phyloP scores from a whole-genome alignment of 371 early-diverging fungal genomes.

The Lichtheimia hyalospora region DNA sequence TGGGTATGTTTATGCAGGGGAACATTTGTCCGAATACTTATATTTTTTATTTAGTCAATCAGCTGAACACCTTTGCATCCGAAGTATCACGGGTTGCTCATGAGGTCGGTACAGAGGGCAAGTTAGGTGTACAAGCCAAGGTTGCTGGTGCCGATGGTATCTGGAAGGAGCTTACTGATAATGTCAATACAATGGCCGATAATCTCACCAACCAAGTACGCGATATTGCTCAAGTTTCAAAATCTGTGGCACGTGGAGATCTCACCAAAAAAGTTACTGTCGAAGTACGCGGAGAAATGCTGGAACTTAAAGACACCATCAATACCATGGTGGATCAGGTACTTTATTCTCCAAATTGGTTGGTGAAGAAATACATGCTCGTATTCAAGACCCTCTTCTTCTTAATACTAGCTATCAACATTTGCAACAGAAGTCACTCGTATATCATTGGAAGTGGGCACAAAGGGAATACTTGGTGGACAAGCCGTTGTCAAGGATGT shows the following conservation, averaged over 20 bases:
- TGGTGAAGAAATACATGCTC: no score
- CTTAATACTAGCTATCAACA: conserved; percentile 24
- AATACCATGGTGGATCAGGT: conserved; percentile 58
- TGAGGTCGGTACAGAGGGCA: conserved; percentile 36
- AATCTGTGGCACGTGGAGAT: conserved; percentile 49
- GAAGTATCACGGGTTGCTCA: conserved; percentile 43
- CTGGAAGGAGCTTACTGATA: conserved; percentile 61
- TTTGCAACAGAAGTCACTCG: conserved; percentile 66
- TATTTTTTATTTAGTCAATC: conserved; percentile 20
- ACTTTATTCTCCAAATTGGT: conserved; percentile 3
- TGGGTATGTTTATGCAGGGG: conserved; percentile 46
- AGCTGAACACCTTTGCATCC: conserved; percentile 33
- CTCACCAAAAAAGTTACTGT: conserved; percentile 42
- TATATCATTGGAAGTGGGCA: conserved; percentile 65
- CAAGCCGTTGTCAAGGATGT: conserved; percentile 58
- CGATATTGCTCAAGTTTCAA: conserved; percentile 47
- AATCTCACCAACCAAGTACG: conserved; percentile 54
- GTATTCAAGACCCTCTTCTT: conserved; percentile 1
- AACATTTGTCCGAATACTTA: neutral
- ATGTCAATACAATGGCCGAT: conserved; percentile 43
- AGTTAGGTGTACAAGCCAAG: conserved; percentile 28
- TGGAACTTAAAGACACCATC: conserved; percentile 51
- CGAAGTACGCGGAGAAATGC: conserved; percentile 49
- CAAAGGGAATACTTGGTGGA: conserved; percentile 64
- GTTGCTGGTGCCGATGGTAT: conserved; percentile 50